Conservation (phyloP, 2,329 filamentous ascomycete species). For the Penicillium nordicum region DNA sequence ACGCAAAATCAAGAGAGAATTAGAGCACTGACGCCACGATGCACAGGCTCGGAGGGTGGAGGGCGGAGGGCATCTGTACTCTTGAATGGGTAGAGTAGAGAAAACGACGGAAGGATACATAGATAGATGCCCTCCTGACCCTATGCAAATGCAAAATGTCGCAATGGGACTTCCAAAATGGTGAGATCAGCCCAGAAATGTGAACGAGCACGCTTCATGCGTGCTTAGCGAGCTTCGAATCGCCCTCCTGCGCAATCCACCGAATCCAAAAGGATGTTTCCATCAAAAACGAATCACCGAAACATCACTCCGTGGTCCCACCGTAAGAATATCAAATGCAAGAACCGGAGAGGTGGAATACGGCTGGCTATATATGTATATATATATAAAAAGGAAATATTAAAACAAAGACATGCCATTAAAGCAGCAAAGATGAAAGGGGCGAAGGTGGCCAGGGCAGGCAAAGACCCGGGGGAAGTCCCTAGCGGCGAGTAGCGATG, state of each 20-base stretch:
- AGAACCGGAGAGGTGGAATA: background rate
- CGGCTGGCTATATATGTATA: background rate
- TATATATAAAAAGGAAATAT: background rate
- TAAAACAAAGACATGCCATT: conserved; percentile 3
- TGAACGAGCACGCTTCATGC: background rate
- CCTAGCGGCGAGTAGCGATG: conserved; percentile 13
- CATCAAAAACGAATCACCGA: too few relatives aligned
- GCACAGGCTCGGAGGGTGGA: conserved; percentile 20
- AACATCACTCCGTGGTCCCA: too few relatives aligned
- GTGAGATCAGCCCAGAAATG: background rate
- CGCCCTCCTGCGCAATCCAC: conserved; percentile 3
- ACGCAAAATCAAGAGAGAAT: conserved; percentile 10
- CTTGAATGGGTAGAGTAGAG: conserved; percentile 4
- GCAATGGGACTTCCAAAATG: background rate
- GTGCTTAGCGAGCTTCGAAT: background rate
- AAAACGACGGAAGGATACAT: conserved; percentile 7
- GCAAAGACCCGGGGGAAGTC: background rate
- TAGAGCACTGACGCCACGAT: conserved; percentile 28
- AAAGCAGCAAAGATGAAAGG: background rate
- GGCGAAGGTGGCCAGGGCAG: background rate
- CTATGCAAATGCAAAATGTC: conserved; percentile 9
- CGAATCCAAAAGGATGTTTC: too few relatives aligned
- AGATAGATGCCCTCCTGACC: conserved; percentile 1
- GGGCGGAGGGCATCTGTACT: conserved; percentile 18
- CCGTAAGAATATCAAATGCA: background rate